Percentiles rank a stretch among this genome's conserved stretches.
phyloP scores from a whole-genome alignment of 768 basidiomycete species.

The Agaricus blazei region DNA sequence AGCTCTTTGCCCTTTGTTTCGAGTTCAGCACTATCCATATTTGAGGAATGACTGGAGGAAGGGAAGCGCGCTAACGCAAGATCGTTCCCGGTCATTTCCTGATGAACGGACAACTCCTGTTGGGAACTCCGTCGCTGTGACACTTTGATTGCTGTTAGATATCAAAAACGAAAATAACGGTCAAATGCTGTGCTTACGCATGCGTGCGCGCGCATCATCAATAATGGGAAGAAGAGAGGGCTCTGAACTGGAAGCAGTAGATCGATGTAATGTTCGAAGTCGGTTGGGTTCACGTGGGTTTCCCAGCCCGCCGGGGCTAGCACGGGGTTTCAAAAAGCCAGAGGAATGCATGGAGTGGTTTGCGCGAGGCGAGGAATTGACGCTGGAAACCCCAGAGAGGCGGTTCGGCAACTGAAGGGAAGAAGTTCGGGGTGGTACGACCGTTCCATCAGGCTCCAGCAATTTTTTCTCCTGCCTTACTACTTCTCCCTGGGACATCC shows the following conservation, averaged over 20 bases:
- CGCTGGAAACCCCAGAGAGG: constrained; percentile 20
- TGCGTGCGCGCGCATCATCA: constrained; percentile 47
- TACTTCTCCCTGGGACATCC: constrained; percentile 13
- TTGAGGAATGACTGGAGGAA: constrained; percentile 35
- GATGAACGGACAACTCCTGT: constrained; percentile 52
- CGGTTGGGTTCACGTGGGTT: constrained; percentile 25
- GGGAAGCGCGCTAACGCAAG: constrained; percentile 38
- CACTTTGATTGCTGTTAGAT: constrained; percentile 7
- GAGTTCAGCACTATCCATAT: constrained; percentile 51
- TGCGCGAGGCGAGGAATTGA: constrained; percentile 20
- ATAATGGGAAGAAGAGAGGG: constrained; percentile 64
- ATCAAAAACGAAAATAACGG: background rate
- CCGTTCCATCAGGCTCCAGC: constrained; percentile 22
- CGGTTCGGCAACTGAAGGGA: constrained; percentile 38
- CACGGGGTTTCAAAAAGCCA: constrained; percentile 41
- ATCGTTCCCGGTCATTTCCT: constrained; percentile 53
- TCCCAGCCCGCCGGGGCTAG: constrained; percentile 23
- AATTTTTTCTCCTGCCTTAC: constrained; percentile 16
- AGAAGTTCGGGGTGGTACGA: constrained; percentile 45
- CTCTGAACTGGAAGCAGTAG: constrained; percentile 75
- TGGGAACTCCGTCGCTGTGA: constrained; percentile 34
- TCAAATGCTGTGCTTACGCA: constrained; percentile 19
- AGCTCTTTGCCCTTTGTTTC: constrained; percentile 65
- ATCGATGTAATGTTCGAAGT: constrained; percentile 63
- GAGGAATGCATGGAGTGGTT: constrained; percentile 30